Base-by-base conservation (phyloP, 257 asterid species). In the Perilla frutescens region DNA sequence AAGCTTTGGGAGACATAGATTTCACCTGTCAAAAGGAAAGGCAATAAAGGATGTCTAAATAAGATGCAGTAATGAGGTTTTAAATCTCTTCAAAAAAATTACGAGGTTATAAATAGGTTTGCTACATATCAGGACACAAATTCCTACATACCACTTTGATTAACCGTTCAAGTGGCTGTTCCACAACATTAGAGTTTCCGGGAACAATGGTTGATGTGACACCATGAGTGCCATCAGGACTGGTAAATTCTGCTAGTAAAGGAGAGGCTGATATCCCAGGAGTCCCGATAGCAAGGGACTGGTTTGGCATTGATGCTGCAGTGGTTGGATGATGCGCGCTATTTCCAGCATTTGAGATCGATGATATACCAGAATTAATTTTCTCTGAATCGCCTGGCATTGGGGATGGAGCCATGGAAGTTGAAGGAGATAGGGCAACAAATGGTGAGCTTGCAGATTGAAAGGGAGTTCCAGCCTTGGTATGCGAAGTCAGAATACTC, bases 241-340 rank as follows among this genome's bases (percentile, higher is more conserved):
- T 83, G 74, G 90, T 86, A 72, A 87, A 87, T 74, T 93, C 98
- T 45, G 96, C 97, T 65, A 93, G 91, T 81, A 93, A 84, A 76
- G 98, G 98, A 29, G 98, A 93, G 50, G 98, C 96, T 20, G 98
- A 93, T 81, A 93, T 93, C 80, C 98, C 98, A 41, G 98, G 98
- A 58, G 98, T 93, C 72, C 95, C 98, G 73, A 93, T 91, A 29
- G 96, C 96, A 79, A 91, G 87, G 59, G 98, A 93, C 58, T 93
- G 98, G 40, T 83, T 91, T 39, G 89, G 85, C 65, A 84, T 77
- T n/a, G 91, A 76, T 68, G 82, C 87, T 66, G 82, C 88, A 81
- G 85, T 53, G 60, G 81, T 80, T 65, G 89, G 87, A 53, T 77
- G 91, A 49, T 81, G 88, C 77, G 81, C 74, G 63, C 76, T 80